Conservation (phyloP, 106 monocot species). For the Allium fistulosum region DNA sequence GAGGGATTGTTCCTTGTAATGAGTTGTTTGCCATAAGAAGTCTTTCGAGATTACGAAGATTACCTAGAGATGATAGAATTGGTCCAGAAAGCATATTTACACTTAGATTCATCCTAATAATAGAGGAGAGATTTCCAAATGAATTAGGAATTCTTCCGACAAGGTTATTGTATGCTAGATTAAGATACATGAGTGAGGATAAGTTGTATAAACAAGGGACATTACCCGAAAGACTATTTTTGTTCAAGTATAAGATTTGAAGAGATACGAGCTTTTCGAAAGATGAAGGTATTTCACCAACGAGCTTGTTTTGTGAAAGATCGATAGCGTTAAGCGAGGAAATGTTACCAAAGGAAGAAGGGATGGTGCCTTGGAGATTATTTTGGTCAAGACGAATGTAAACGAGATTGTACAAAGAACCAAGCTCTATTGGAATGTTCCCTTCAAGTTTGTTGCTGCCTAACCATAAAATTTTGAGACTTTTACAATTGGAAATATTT, state of each 20-base stretch:
- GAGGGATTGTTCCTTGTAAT: constrained; percentile 7
- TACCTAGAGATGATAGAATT: constrained; percentile 15
- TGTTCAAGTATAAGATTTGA: neutral
- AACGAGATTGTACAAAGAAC: neutral
- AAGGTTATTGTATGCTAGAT: constrained; percentile 9
- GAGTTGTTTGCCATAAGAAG: constrained; percentile 1
- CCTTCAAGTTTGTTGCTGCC: constrained; percentile 17
- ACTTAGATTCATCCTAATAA: neutral
- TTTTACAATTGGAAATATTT: neutral
- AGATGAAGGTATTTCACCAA: neutral
- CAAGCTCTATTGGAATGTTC: constrained; percentile 14
- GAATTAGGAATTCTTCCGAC: constrained; percentile 5
- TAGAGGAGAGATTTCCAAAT: constrained; percentile 4
- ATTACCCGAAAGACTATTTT: constrained; percentile 13
- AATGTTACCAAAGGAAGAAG: constrained; percentile 15
- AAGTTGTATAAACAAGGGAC: constrained; percentile 24
- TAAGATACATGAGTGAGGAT: constrained; percentile 3
- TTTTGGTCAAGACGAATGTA: constrained; percentile 8
- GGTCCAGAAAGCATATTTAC: constrained; percentile 6
- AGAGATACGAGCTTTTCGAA: neutral
- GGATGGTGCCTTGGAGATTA: constrained; percentile 15
- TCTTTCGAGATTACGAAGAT: constrained; percentile 6
- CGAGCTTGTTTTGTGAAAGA: constrained; percentile 11
- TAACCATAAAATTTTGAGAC: constrained; percentile 6
- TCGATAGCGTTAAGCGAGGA: constrained; percentile 4